These are phyloP conservation scores for Penicillium angulare DNA, from an alignment of 495 filamentous ascomycete species.

Conservation along the genomic window DNA sequence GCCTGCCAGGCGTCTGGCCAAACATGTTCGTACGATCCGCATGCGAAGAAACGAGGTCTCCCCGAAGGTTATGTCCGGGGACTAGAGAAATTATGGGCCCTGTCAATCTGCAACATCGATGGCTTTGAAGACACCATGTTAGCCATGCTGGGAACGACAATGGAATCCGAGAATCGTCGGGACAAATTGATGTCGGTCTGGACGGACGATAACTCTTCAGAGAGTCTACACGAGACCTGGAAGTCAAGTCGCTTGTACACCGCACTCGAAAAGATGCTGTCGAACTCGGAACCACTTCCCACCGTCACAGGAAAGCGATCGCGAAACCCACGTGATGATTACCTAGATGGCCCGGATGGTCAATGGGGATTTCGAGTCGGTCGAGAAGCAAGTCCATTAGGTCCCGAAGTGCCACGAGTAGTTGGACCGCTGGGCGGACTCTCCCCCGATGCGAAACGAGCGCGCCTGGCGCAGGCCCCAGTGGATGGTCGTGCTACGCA, in stretches of 20 bases:
- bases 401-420: conserved; percentile 30
- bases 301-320: conserved; percentile 34
- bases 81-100: conserved; percentile 46
- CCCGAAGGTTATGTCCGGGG: conserved; percentile 49
- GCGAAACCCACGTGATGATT: conserved; percentile 34
- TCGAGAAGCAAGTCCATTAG: conserved; percentile 29
- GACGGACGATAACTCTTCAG: conserved; percentile 49
- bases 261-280: conserved; percentile 55
- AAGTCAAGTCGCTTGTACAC: conserved; percentile 52
- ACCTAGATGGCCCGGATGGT: conserved; percentile 6
- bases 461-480: conserved; percentile 22
- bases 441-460: conserved; percentile 32
- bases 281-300: conserved; percentile 31
- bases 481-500: conserved; percentile 14
- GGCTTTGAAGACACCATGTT: conserved; percentile 51
- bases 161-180: conserved; percentile 33
- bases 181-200: conserved; percentile 42
- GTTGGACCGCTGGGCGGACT: conserved; percentile 19
- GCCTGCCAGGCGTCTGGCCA: conserved; percentile 61
- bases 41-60: conserved; percentile 66
- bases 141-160: conserved; percentile 38
- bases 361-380: conserved; percentile 41
- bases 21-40: conserved; percentile 65
- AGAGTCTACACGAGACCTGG: conserved; percentile 58
- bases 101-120: conserved; percentile 47